Percentiles rank a stretch among this genome's conserved stretches.
Conservation (phyloP, 768 basidiomycete genomes). For the Boletus rubroflammeus region DNA sequence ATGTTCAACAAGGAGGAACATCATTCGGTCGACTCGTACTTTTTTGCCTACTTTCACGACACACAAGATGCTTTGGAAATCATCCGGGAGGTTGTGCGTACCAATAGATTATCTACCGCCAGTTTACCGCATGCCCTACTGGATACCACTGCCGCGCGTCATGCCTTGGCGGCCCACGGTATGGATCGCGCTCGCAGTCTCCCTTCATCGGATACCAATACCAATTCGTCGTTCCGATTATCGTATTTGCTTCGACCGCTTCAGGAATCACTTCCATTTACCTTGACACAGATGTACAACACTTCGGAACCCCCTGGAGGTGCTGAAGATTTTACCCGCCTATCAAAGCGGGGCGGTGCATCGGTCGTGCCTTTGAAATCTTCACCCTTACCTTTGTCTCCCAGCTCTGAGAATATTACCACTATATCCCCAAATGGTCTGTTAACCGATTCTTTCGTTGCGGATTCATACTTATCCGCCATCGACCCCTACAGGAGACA, state of each 20-base stretch:
- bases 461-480: constrained; percentile 78
- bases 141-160: constrained; percentile 59
- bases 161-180: constrained; percentile 20
- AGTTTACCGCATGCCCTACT: constrained; percentile 37
- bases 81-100: constrained; percentile 74
- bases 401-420: constrained; percentile 7
- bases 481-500: constrained; percentile 46
- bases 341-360: constrained; percentile 52
- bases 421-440: constrained; percentile 7
- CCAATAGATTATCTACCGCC: constrained; percentile 38
- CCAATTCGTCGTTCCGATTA: constrained; percentile 54
- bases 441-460: constrained; percentile 26
- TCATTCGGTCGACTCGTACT: constrained; percentile 81
- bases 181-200: constrained; percentile 41
- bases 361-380: constrained; percentile 59
- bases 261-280: constrained; percentile 49
- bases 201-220: constrained; percentile 32
- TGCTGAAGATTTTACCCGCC: constrained; percentile 68
- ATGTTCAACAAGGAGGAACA: constrained; percentile 78
- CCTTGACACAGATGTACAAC: constrained; percentile 31
- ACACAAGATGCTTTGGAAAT: constrained; percentile 70
- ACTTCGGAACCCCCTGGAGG: constrained; percentile 34
- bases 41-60: constrained; percentile 93
- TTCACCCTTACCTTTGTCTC: constrained; percentile 27
- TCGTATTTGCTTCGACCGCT: constrained; percentile 66